phyloP scores from a whole-genome alignment of 495 filamentous ascomycete genomes.

The Penicillium cataractarum region DNA sequence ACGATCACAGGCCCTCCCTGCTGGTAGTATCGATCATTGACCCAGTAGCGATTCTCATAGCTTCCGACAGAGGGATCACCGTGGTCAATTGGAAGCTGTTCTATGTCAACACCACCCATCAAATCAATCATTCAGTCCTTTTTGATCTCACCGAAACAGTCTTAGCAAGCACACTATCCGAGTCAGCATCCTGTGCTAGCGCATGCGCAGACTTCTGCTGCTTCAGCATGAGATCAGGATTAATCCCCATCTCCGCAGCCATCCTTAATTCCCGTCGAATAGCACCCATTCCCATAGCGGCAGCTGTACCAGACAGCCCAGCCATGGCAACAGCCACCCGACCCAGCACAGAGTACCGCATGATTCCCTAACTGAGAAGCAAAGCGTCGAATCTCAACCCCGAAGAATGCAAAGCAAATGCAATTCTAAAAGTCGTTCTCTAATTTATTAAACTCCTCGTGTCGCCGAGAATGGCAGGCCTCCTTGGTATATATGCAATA shows the following conservation, averaged over 20 bases:
- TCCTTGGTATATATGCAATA: conserved; percentile 9
- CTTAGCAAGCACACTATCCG: conserved; percentile 16
- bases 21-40: conserved; percentile 50
- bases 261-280: conserved; percentile 30
- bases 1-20: conserved; percentile 57
- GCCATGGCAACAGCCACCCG: conserved; percentile 13
- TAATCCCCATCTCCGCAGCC: conserved; percentile 30
- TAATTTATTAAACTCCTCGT: neutral
- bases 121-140: neutral
- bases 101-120: conserved; percentile 12
- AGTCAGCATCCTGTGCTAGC: neutral
- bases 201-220: conserved; percentile 11
- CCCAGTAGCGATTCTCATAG: conserved; percentile 61
- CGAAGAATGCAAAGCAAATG: neutral
- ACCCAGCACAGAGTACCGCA: conserved; percentile 13
- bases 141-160: conserved; percentile 29
- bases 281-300: conserved; percentile 12
- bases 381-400: neutral
- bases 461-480: neutral
- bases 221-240: conserved; percentile 25
- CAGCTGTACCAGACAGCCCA: conserved; percentile 17
- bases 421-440: neutral
- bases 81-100: conserved; percentile 53
- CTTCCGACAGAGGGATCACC: conserved; percentile 42
- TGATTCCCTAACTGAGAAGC: conserved; percentile 1